Evolutionary conservation across 2,329 filamentous ascomycete genomes (phyloP).

Genomic region (Fusarium stilboides): DNA sequence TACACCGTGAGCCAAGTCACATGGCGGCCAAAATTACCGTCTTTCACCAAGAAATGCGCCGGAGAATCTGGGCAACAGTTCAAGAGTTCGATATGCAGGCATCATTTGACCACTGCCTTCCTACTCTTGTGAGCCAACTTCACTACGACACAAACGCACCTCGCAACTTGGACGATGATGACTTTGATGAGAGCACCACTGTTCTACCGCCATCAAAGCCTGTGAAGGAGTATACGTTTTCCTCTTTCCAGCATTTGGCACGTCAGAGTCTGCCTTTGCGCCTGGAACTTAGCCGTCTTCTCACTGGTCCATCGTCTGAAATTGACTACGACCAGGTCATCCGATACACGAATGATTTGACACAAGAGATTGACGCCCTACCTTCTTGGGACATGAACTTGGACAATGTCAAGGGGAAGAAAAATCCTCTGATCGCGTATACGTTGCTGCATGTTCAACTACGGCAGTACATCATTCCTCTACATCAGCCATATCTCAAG

Average conservation of each 20-base stretch:
- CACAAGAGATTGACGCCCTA: constrained; percentile 72
- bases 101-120: constrained; percentile 72
- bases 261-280: constrained; percentile 70
- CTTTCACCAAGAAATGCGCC: constrained; percentile 74
- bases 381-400: constrained; percentile 67
- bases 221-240: constrained; percentile 69
- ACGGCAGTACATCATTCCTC: constrained; percentile 73
- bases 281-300: constrained; percentile 69
- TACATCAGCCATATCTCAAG: constrained; percentile 74
- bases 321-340: constrained; percentile 75
- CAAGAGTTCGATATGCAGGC: constrained; percentile 75
- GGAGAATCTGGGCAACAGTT: constrained; percentile 73
- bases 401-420: constrained; percentile 58
- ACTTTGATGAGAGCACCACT: constrained; percentile 68
- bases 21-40: constrained; percentile 69
- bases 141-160: constrained; percentile 70
- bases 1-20: constrained; percentile 72
- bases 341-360: constrained; percentile 73
- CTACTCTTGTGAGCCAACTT: constrained; percentile 70
- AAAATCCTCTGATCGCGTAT: constrained; percentile 72
- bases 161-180: constrained; percentile 71
- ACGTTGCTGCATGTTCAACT: constrained; percentile 74
- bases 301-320: constrained; percentile 68
- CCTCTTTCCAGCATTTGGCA: constrained; percentile 71
- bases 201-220: constrained; percentile 67